phyloP scores from a whole-genome alignment of 805 yeast species.

The Schwanniomyces sp. region DNA sequence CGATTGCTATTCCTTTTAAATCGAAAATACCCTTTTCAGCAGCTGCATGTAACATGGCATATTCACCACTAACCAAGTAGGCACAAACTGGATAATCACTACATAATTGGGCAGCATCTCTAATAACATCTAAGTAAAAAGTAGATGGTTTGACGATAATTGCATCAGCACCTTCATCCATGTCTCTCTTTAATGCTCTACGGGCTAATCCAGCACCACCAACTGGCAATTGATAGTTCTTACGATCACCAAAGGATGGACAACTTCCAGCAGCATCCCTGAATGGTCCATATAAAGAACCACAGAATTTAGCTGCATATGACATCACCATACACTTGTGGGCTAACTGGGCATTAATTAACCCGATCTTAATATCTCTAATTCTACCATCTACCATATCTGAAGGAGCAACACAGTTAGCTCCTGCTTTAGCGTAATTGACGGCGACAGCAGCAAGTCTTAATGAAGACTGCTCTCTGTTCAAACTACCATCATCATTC shows the following conservation, averaged over 20 bases:
- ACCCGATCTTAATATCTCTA: slow-evolving; percentile 80
- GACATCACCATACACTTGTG: slow-evolving; percentile 89
- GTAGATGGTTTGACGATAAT: slow-evolving; percentile 95
- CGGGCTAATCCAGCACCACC: slow-evolving; percentile 93
- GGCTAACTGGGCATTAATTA: slow-evolving; percentile 78
- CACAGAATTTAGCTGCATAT: slow-evolving; percentile 91
- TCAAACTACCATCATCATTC: slow-evolving; percentile 81
- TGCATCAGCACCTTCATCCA: slow-evolving; percentile 93
- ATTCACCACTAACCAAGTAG: slow-evolving; percentile 96
- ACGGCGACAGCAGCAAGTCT: slow-evolving; percentile 94
- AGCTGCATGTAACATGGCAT: slow-evolving; percentile 97
- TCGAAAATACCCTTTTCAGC: slow-evolving; percentile 94
- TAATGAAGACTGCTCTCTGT: slow-evolving; percentile 69
- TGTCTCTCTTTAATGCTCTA: slow-evolving; percentile 82
- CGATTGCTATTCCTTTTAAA: slow-evolving; percentile 78
- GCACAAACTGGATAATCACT: slow-evolving; percentile 87
- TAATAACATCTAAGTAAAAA: slow-evolving; percentile 86
- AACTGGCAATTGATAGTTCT: slow-evolving; percentile 88
- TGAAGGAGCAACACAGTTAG: slow-evolving; percentile 92
- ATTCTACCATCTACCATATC: slow-evolving; percentile 98
- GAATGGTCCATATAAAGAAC: slow-evolving; percentile 93
- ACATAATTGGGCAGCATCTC: slow-evolving; percentile 83
- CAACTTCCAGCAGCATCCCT: slow-evolving; percentile 95
- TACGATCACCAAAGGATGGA: slow-evolving; percentile 89
- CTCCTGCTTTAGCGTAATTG: slow-evolving; percentile 94